Conservation (phyloP, 306 rosid genomes). For the Luffa acutangula region DNA sequence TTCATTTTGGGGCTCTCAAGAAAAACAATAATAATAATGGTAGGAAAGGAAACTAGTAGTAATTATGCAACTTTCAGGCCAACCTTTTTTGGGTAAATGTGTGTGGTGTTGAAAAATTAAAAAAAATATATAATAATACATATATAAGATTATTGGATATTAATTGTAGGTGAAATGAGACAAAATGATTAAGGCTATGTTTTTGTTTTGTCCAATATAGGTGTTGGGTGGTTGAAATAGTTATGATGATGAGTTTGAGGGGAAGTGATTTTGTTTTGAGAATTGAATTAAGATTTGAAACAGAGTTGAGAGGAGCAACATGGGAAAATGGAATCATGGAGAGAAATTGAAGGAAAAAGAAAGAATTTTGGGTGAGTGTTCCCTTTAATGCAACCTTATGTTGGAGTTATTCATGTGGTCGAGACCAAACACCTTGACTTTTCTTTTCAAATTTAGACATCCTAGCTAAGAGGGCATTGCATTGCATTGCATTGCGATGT, state of each 20-base stretch:
- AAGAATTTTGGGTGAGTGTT: not conserved
- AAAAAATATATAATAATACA: not conserved
- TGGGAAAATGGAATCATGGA: not conserved
- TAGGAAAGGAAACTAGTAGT: not conserved
- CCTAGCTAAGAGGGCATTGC: not conserved
- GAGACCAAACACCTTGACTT: not conserved
- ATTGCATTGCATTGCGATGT: not conserved
- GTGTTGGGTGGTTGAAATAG: not conserved
- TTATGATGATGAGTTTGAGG: not conserved
- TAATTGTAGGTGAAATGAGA: conserved; percentile 1
- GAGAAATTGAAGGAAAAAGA: not conserved
- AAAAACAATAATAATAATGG: not conserved
- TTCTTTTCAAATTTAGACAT: not conserved
- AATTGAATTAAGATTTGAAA: not conserved
- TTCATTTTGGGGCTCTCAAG: not conserved
- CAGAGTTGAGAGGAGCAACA: not conserved
- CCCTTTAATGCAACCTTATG: not conserved
- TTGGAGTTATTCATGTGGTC: not conserved
- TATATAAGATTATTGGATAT: not conserved
- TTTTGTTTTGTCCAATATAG: not conserved
- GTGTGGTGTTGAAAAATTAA: not conserved
- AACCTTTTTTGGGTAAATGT: conserved; percentile 7
- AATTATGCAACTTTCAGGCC: not conserved
- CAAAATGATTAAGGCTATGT: not conserved
- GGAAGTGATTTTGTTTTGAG: not conserved